phyloP scores from a whole-genome alignment of 805 yeast genomes.

The Pichia cephalocereana region DNA sequence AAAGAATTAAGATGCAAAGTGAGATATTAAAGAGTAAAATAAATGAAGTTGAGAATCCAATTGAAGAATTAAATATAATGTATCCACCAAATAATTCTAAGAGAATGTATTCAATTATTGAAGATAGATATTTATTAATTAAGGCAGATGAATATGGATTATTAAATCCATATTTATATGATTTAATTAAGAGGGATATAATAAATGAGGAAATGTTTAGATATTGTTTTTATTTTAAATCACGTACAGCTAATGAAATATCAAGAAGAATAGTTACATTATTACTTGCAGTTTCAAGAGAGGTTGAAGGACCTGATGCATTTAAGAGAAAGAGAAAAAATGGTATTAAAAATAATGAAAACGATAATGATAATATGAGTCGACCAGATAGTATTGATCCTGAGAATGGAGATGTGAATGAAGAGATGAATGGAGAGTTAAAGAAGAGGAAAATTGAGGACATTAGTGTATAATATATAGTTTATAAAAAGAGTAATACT shows the following conservation, averaged over 20 bases:
- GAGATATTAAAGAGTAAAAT: slow-evolving; percentile 45
- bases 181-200: slow-evolving; percentile 58
- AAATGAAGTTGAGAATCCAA: slow-evolving; percentile 45
- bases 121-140: slow-evolving; percentile 58
- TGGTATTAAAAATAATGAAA: slow-evolving; percentile 5
- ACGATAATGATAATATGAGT: slow-evolving; percentile 12
- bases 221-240: slow-evolving; percentile 66
- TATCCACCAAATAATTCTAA: slow-evolving; percentile 83
- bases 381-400: slow-evolving; percentile 26
- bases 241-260: slow-evolving; percentile 64
- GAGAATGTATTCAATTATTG: slow-evolving; percentile 56
- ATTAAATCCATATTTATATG: slow-evolving; percentile 48
- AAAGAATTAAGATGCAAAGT: slow-evolving; percentile 46
- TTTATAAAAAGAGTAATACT: too few relatives aligned
- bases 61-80: slow-evolving; percentile 53
- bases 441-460: neutral
- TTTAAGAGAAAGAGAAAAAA: slow-evolving; percentile 36
- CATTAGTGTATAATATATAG: slow-evolving; percentile 1
- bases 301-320: slow-evolving; percentile 53
- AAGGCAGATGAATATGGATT: slow-evolving; percentile 61
- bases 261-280: slow-evolving; percentile 63
- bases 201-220: slow-evolving; percentile 48
- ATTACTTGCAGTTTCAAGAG: slow-evolving; percentile 59
- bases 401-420: neutral
- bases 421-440: neutral